phyloP scores from a whole-genome alignment of 345 rosid genomes.

The Noccaea bulbosa region DNA sequence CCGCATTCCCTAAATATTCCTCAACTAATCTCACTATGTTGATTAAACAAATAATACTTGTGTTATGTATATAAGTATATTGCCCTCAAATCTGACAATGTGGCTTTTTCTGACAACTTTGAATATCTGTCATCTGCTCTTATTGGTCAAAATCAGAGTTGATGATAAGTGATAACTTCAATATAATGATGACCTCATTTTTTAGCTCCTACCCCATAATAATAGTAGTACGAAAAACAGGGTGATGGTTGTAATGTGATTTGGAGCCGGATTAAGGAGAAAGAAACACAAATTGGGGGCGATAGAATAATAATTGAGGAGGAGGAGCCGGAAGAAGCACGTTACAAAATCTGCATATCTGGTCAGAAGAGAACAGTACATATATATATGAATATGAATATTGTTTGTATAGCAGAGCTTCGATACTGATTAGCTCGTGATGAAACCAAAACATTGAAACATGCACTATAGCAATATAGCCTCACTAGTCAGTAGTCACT shows the following conservation, averaged over 20 bases:
- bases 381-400: neutral
- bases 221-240: no score
- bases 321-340: constrained; percentile 33
- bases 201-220: no score
- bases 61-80: neutral
- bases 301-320: constrained; percentile 15
- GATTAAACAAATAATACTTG: constrained; percentile 13
- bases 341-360: constrained; percentile 27
- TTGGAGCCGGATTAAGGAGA: neutral
- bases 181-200: neutral
- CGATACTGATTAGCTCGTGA: constrained; percentile 26
- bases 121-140: constrained; percentile 37
- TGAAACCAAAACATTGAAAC: constrained; percentile 28
- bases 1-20: constrained; percentile 14
- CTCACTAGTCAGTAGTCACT: constrained; percentile 25
- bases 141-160: constrained; percentile 26
- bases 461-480: constrained; percentile 23
- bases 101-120: constrained; percentile 36
- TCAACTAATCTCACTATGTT: constrained; percentile 2
- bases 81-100: constrained; percentile 6
- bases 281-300: neutral
- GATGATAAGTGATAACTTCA: neutral
- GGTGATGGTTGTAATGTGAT: no score
- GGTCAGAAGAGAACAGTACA: constrained; percentile 6
- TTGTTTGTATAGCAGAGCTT: neutral